These are phyloP conservation scores for Phtheirospermum japonicum DNA, from an alignment of 257 asterid species.

Conservation along the genomic window DNA sequence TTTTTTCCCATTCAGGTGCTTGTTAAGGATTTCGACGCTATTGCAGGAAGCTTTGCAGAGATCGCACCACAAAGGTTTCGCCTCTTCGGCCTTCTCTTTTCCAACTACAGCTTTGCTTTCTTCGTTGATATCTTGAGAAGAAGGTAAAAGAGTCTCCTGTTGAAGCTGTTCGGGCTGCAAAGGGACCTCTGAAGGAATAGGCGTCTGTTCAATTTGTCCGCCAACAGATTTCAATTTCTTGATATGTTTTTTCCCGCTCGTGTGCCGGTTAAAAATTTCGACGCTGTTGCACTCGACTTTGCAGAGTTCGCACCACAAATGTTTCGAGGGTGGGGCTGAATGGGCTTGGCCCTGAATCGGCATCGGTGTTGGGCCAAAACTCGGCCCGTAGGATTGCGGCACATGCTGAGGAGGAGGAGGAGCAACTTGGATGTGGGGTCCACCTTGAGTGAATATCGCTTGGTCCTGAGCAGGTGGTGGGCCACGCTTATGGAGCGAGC, in stretches of 20 bases:
- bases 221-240: neutral
- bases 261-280: conserved; percentile 4
- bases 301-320: conserved; percentile 9
- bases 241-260: neutral
- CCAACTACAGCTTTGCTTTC: neutral
- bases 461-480: conserved; percentile 29
- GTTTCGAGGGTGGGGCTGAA: conserved; percentile 32
- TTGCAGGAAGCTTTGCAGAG: conserved; percentile 64
- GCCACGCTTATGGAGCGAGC: conserved; percentile 25
- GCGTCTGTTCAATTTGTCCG: neutral
- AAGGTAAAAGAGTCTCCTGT: conserved; percentile 1
- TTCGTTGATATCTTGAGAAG: neutral
- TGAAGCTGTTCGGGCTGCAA: neutral
- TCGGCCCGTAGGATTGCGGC: conserved; percentile 28
- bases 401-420: conserved; percentile 22
- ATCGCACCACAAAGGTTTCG: conserved; percentile 40
- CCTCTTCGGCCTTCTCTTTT: neutral
- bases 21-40: conserved; percentile 50
- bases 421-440: conserved; percentile 30
- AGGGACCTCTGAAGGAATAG: neutral
- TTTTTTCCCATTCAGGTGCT: conserved; percentile 56
- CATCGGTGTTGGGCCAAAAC: conserved; percentile 19
- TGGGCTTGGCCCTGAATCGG: conserved; percentile 30
- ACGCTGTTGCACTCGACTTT: neutral
- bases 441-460: conserved; percentile 25